Evolutionary conservation across 2,329 filamentous ascomycete species (phyloP).

Genomic region (Ophiostoma populinum): DNA sequence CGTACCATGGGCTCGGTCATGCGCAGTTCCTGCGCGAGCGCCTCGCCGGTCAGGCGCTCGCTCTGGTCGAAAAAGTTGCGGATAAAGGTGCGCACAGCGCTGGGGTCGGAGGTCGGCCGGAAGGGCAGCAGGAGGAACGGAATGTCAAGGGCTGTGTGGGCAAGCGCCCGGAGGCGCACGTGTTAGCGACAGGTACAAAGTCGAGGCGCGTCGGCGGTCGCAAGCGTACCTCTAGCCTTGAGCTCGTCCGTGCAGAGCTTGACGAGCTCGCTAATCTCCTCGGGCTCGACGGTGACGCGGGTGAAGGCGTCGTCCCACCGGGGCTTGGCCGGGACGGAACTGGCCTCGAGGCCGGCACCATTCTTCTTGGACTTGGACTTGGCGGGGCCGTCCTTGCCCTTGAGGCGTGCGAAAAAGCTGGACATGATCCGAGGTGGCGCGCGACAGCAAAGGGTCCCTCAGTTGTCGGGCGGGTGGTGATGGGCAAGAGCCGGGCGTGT

Average conservation of each 20-base stretch:
- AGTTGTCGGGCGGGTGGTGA: too few species aligned
- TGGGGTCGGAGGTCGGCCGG: constrained; percentile 80
- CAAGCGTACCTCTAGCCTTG: constrained; percentile 85
- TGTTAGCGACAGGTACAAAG: too few species aligned
- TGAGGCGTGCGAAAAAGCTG: constrained; percentile 46
- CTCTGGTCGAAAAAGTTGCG: constrained; percentile 73
- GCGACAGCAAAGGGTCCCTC: too few species aligned
- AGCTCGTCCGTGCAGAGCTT: constrained; percentile 76
- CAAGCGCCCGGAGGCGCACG: too few species aligned
- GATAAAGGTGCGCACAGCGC: constrained; percentile 79
- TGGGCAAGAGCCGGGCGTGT: too few species aligned
- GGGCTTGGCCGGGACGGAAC: constrained; percentile 47
- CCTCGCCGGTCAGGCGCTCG: constrained; percentile 48
- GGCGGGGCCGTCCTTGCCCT: constrained; percentile 52
- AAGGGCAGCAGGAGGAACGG: constrained; percentile 92
- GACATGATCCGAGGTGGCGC: constrained; percentile 24
- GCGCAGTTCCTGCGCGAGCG: constrained; percentile 68
- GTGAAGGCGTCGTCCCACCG: constrained; percentile 80
- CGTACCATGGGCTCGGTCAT: constrained; percentile 91
- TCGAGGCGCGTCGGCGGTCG: too few species aligned
- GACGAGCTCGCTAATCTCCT: constrained; percentile 80
- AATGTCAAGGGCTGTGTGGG: constrained; percentile 54
- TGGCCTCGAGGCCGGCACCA: constrained; percentile 30
- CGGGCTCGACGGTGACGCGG: constrained; percentile 64
- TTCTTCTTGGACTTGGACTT: constrained; percentile 49